Percentiles rank a stretch among this genome's conserved stretches.
phyloP scores from a whole-genome alignment of 805 yeast genomes.

The Grigorovia yakushimaensis region DNA sequence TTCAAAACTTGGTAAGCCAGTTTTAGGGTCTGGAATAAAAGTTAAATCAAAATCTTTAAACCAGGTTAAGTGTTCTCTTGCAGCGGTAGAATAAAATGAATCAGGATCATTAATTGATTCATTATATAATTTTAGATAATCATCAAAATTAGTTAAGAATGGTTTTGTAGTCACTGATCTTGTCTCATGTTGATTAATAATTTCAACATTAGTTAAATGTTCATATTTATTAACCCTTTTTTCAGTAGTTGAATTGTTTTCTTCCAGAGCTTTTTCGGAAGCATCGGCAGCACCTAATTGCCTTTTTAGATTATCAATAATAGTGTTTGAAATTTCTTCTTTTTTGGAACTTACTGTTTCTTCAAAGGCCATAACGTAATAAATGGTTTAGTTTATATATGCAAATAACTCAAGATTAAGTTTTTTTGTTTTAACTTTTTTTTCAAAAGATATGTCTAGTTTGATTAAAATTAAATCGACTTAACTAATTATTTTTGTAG shows the following conservation, averaged over 20 bases:
- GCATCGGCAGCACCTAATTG: background rate
- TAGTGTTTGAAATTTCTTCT: background rate
- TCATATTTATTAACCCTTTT: slow-evolving; percentile 13
- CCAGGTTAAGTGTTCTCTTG: slow-evolving; percentile 69
- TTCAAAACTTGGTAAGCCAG: slow-evolving; percentile 31
- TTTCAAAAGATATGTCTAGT: too few species aligned
- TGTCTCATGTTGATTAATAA: slow-evolving; percentile 16
- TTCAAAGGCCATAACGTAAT: background rate
- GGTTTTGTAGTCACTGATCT: slow-evolving; percentile 35
- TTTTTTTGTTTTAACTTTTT: too few species aligned
- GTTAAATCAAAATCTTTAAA: slow-evolving; percentile 61
- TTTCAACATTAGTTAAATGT: slow-evolving; percentile 21
- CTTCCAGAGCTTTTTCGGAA: background rate
- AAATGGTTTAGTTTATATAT: too few species aligned
- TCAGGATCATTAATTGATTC: slow-evolving; percentile 75
- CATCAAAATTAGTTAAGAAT: slow-evolving; percentile 42
- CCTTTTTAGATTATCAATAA: background rate
- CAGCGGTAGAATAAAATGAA: slow-evolving; percentile 68
- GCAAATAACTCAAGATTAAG: too few species aligned
- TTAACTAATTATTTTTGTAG: too few species aligned
- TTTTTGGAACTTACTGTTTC: background rate
- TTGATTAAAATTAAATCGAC: too few species aligned
- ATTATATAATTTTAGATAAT: slow-evolving; percentile 60
- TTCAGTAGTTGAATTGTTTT: background rate
- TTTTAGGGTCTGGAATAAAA: slow-evolving; percentile 29